phyloP scores from a whole-genome alignment of 768 basidiomycete species.

The Panellus pusillus region DNA sequence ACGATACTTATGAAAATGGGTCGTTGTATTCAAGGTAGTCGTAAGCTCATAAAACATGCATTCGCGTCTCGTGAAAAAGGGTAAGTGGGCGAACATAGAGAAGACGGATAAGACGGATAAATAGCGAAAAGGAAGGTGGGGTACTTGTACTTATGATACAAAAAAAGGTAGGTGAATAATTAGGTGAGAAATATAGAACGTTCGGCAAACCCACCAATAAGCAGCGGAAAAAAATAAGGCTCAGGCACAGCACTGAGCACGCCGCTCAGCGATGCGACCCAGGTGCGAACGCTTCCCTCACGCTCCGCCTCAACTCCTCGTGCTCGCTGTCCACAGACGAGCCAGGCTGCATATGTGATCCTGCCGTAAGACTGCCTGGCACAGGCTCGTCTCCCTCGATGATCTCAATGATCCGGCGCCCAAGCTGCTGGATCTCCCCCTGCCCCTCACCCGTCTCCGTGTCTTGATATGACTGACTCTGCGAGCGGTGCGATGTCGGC shows the following conservation, averaged over 20 bases:
- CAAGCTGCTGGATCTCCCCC: constrained; percentile 86
- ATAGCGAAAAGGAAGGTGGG: too few species aligned
- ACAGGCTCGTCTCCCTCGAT: constrained; percentile 70
- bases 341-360: constrained; percentile 67
- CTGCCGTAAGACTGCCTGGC: constrained; percentile 57
- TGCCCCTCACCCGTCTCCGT: constrained; percentile 87
- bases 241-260: background rate
- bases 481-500: constrained; percentile 68
- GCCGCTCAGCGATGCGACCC: constrained; percentile 52
- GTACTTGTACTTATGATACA: constrained; percentile 1
- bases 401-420: constrained; percentile 82
- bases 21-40: too few species aligned
- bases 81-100: too few species aligned
- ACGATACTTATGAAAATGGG: too few species aligned
- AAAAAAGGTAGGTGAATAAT: constrained; percentile 15
- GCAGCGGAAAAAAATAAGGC: constrained; percentile 9
- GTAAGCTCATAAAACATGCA: too few species aligned
- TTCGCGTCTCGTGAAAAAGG: too few species aligned
- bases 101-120: too few species aligned
- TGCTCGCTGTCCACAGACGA: constrained; percentile 74
- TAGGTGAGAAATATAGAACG: constrained; percentile 1
- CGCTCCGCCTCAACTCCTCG: constrained; percentile 78
- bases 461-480: constrained; percentile 72
- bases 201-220: too few species aligned
- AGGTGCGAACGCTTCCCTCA: constrained; percentile 77